Percentiles rank a stretch among this genome's conserved stretches.
Conservation (phyloP, 2,329 filamentous ascomycete genomes). For the Geoglossum cookeanum region DNA sequence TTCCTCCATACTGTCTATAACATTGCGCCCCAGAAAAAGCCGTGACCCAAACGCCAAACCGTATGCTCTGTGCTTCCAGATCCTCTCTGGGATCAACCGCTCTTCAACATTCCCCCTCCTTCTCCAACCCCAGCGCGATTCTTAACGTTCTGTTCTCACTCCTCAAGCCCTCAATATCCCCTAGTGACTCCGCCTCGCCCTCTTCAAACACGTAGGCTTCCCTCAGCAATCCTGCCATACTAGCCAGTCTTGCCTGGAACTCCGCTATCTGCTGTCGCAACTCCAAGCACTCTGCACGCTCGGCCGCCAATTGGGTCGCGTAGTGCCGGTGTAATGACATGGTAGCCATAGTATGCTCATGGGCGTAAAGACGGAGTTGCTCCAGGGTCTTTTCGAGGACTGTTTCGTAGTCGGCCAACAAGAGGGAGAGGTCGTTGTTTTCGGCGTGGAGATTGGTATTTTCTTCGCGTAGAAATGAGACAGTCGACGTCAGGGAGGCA, state of each 20-base stretch:
- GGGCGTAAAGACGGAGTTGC: constrained; percentile 30
- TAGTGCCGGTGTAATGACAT: constrained; percentile 28
- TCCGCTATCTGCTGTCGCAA: constrained; percentile 30
- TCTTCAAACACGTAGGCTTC: constrained; percentile 27
- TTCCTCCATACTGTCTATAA: neutral
- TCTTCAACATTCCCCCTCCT: neutral
- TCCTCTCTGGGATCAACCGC: neutral
- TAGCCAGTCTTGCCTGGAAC: constrained; percentile 28
- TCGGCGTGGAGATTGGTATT: constrained; percentile 21
- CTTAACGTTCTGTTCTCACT: constrained; percentile 1
- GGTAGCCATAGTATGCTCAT: constrained; percentile 28
- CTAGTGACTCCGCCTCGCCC: constrained; percentile 16
- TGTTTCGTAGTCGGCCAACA: constrained; percentile 29
- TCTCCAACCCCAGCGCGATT: neutral
- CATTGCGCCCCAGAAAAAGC: neutral
- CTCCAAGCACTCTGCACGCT: constrained; percentile 29
- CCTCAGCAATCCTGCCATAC: constrained; percentile 29
- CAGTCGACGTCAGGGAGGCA: neutral
- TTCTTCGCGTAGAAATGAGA: constrained; percentile 1
- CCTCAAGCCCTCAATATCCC: neutral
- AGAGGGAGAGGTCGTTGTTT: constrained; percentile 26
- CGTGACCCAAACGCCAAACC: constrained; percentile 1
- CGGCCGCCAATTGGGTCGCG: constrained; percentile 29
- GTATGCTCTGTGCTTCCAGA: neutral
- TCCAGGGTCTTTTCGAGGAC: constrained; percentile 28